A percentile compares a stretch with the other conserved stretches of the same genome.
These are phyloP conservation scores for Kappamyces sp. DNA, from an alignment of 192 early-diverging fungal species.

Conservation along the genomic window DNA sequence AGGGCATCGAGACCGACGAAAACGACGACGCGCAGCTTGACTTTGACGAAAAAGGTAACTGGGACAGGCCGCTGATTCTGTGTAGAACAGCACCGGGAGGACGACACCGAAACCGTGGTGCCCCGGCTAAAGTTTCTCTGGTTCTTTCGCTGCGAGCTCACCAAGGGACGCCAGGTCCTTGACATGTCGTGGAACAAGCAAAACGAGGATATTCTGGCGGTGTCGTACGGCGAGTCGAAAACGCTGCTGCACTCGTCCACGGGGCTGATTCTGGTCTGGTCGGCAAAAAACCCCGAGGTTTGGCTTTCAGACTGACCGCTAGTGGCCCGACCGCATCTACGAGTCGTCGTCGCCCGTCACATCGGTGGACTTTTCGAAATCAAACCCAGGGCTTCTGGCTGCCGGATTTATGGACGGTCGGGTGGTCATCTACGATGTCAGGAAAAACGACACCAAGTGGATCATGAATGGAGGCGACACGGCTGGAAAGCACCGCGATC, in stretches of 20 bases:
- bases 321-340: slow-evolving; percentile 56
- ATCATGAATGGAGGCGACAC: slow-evolving; percentile 47
- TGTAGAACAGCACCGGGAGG: slow-evolving; percentile 13
- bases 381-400: slow-evolving; percentile 48
- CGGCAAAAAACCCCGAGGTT: slow-evolving; percentile 53
- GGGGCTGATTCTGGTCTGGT: slow-evolving; percentile 52
- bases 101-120: slow-evolving; percentile 22
- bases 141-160: slow-evolving; percentile 52
- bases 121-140: slow-evolving; percentile 47
- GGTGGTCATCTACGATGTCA: slow-evolving; percentile 52
- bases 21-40: slow-evolving; percentile 3
- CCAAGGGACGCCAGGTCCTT: slow-evolving; percentile 41
- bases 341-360: slow-evolving; percentile 40
- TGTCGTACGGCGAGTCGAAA: slow-evolving; percentile 48
- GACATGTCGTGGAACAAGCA: slow-evolving; percentile 54
- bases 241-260: slow-evolving; percentile 19
- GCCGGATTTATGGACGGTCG: slow-evolving; percentile 47
- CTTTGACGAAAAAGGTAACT: slow-evolving; percentile 10
- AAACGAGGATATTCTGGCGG: slow-evolving; percentile 56
- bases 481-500: slow-evolving; percentile 53
- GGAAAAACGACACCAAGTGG: slow-evolving; percentile 27
- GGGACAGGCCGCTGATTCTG: neutral
- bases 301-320: slow-evolving; percentile 1
- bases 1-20: slow-evolving; percentile 3
- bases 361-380: slow-evolving; percentile 46